Evolutionary conservation across 2,329 filamentous ascomycete genomes (phyloP), one percentile per base, ranked within the genome.

Genomic region (Hypomyces perniciosus): DNA sequence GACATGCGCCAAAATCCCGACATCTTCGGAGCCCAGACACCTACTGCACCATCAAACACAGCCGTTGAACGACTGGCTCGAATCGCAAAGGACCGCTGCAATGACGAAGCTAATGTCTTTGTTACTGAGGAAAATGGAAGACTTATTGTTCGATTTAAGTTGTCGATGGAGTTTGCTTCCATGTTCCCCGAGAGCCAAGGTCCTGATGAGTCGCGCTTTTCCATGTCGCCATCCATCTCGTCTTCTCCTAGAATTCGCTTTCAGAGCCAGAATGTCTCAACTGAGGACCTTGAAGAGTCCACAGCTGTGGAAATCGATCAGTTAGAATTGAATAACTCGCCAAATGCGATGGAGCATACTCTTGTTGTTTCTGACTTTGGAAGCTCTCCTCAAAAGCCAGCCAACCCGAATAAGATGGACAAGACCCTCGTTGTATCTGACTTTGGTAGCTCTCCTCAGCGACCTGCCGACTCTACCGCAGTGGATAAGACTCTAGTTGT

Each of bases 111-210:
- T 56, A 65, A 64, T 34, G 65, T 68, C 55, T 53, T 60, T 39
- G 54, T 68, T 33, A 55, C 46, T 8, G 56, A 62, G 41, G 57
- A 63, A 41, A 60, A 61, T 37, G 64, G 58, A 38, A 59, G 65
- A 49, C 62, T 70, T 35, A 56, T 68, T 50, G 66, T 69, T 53
- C 59, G 65, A 63, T 69, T 69, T 68, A 70, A 70, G 67, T 40
- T 70, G 47, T 64, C 68, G 46, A 53, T 58, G 26, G 51, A 65
- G 50, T 63, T 63, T 48, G 60, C 62, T 28, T 48, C 57, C 34
- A 50, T 66, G 39, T 68, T 70, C 48, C 62, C 66, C 9, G 40
- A 53, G 2, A 63, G 51, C 47, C 62, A 66, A 46, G 62, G 60
- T 3, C 54, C 56, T 13, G 59, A 66, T n/a, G 61, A 63, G 34